Evolutionary conservation across 164 flowering plant species (phyloP).

Genomic region (Vitis rotundifolia): DNA sequence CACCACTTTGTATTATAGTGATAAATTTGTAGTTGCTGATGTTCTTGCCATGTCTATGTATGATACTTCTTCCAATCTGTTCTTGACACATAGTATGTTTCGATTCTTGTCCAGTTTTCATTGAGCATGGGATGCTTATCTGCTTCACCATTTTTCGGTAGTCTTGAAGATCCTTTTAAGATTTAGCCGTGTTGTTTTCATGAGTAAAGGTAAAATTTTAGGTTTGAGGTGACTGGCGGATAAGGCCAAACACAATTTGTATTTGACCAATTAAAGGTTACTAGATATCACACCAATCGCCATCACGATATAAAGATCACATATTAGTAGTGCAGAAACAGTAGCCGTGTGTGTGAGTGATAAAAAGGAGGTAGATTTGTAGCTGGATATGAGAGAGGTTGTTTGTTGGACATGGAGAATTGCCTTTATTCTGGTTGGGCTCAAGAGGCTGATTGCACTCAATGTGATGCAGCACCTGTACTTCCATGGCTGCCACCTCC

Average conservation of each 20-base stretch:
- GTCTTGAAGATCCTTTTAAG: too few relatives aligned
- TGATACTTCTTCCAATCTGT: too few relatives aligned
- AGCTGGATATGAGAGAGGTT: neutral
- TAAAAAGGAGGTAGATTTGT: conserved; percentile 4
- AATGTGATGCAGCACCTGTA: conserved; percentile 9
- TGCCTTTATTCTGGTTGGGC: conserved; percentile 23
- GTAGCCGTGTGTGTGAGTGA: neutral
- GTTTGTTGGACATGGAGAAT: conserved; percentile 26
- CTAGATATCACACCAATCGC: conserved; percentile 31
- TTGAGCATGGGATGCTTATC: too few relatives aligned
- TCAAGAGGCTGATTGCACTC: conserved; percentile 22
- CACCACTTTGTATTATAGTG: too few relatives aligned
- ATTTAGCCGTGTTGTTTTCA: too few relatives aligned
- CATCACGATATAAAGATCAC: conserved; percentile 20
- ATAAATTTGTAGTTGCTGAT: too few relatives aligned
- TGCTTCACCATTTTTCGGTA: too few relatives aligned
- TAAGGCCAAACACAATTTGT: conserved; percentile 29
- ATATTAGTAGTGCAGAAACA: conserved; percentile 21
- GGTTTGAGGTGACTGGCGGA: conserved; percentile 27
- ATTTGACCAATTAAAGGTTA: conserved; percentile 27
- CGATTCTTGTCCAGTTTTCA: too few relatives aligned
- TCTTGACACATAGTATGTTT: too few relatives aligned
- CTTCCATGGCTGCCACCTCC: conserved; percentile 22
- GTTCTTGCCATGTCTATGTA: too few relatives aligned
- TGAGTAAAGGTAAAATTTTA: too few relatives aligned